Evolutionary conservation across 139 green algal species (phyloP).

Genomic region (Micractinium conductrix): DNA sequence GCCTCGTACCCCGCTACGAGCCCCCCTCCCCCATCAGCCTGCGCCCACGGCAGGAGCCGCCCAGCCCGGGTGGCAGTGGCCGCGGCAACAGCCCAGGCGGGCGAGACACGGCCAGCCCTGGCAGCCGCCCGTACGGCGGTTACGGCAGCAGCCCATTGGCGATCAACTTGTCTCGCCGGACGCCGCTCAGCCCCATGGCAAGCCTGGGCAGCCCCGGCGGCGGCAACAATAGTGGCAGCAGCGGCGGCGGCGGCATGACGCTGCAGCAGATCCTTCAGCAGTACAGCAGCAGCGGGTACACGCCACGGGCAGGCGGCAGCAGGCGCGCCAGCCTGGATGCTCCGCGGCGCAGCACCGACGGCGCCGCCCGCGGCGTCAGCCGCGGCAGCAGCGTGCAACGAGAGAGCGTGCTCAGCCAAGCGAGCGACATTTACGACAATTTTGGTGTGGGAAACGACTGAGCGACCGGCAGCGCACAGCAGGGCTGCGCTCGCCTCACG

Average conservation of each 20-base stretch:
- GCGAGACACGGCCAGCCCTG: too few relatives aligned
- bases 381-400: background rate
- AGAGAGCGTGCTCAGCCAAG: background rate
- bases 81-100: background rate
- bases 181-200: background rate
- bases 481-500: too few relatives aligned
- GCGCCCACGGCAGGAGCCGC: background rate
- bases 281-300: conserved; percentile 25
- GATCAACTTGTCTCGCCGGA: background rate
- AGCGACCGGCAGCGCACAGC: too few relatives aligned
- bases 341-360: too few relatives aligned
- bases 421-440: background rate
- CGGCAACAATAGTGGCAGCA: background rate
- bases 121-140: too few relatives aligned
- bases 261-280: conserved; percentile 29
- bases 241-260: background rate
- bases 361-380: too few relatives aligned
- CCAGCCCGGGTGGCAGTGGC: background rate
- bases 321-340: conserved; percentile 4
- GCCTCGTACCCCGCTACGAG: background rate
- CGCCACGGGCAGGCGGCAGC: background rate
- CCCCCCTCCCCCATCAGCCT: conserved; percentile 1
- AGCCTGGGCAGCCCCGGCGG: background rate
- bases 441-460: conserved; percentile 8
- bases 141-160: background rate